Base-by-base conservation (phyloP, 1,139 yeast genomes). In the Candida sp. region DNA sequence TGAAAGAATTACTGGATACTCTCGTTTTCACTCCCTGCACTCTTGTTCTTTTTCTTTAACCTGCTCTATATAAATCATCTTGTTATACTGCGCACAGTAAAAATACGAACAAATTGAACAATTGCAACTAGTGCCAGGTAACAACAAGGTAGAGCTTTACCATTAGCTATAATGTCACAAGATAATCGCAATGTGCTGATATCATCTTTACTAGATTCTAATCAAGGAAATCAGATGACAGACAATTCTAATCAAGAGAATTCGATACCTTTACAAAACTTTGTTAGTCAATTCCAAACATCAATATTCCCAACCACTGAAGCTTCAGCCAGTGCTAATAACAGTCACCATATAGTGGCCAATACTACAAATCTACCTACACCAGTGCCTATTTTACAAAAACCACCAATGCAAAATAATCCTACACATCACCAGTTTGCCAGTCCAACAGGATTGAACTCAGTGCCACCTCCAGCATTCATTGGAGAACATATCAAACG, bases 401-500 rank as follows among this genome's bases (percentile, higher is more conserved):
- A 23, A 33, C 41, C 42, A 5, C 43, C 12, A 37, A 6, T 29
- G 25, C 21, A 19, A 27, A 8, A 36, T 22, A 15, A 11, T 21
- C 21, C 33, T 4, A 8, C 39, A 27, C 19, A 6, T 32, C 34
- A 32, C 6, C 34, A 11, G 11, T 32, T 32, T 32, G 6, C 19
- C 6, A 32, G 34, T 12, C 25, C 12, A 9, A 37, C 25, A 15
- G 23, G 8, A 3, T 6, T 25, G n/a, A 29, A 27, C 12, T 7
- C 39, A 19, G 21, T 21, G 8, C 29, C n/a, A 12, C 33, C 33
- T 8, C 21, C 39, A 9, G 33, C 39, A 12, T 37, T 37, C 27
- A 27, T 42, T 7, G 51, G 55, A 33, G 66, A 60, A 21, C 60
- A 58, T 33, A 53, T 65, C 38, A 56, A 54, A 42, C 55, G 56